Conservation (phyloP, 495 filamentous ascomycete genomes). For the Baudoinia panamericana region DNA sequence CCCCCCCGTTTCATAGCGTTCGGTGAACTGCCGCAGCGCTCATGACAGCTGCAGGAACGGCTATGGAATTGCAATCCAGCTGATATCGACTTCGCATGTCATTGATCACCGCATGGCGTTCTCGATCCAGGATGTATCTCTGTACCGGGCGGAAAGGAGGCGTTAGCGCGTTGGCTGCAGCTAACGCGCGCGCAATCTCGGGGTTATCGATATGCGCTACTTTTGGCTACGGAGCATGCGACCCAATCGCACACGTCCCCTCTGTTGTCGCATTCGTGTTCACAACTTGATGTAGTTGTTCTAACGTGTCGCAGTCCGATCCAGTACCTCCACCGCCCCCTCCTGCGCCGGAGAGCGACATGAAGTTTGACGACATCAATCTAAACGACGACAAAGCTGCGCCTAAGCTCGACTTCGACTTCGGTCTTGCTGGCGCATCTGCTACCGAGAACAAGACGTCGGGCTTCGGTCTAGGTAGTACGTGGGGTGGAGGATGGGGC, state of each 20-base stretch:
- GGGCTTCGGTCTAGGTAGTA: slow-evolving; percentile 21
- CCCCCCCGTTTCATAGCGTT: no score
- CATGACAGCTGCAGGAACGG: no score
- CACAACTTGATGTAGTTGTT: neutral
- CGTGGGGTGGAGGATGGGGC: slow-evolving; percentile 23
- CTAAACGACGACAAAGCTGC: slow-evolving; percentile 20
- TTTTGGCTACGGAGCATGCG: slow-evolving; percentile 5
- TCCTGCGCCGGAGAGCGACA: slow-evolving; percentile 15
- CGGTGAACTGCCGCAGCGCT: no score
- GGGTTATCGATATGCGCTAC: slow-evolving; percentile 10
- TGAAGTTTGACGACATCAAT: slow-evolving; percentile 23
- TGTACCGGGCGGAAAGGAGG: slow-evolving; percentile 9
- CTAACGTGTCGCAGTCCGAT: slow-evolving; percentile 16
- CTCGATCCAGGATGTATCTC: slow-evolving; percentile 5
- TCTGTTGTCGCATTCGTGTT: neutral
- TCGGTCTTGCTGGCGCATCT: slow-evolving; percentile 8
- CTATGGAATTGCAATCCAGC: no score
- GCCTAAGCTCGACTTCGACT: slow-evolving; percentile 21
- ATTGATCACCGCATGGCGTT: neutral
- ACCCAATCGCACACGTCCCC: neutral
- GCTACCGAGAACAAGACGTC: slow-evolving; percentile 19
- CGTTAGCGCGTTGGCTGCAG: slow-evolving; percentile 9
- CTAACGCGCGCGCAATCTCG: slow-evolving; percentile 18
- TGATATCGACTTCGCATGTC: slow-evolving; percentile 1
- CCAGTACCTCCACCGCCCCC: slow-evolving; percentile 17